A percentile compares a stretch with the other conserved stretches of the same genome.
Conservation (phyloP, 2,329 filamentous ascomycete genomes). For the Verticillium tricorpus region DNA sequence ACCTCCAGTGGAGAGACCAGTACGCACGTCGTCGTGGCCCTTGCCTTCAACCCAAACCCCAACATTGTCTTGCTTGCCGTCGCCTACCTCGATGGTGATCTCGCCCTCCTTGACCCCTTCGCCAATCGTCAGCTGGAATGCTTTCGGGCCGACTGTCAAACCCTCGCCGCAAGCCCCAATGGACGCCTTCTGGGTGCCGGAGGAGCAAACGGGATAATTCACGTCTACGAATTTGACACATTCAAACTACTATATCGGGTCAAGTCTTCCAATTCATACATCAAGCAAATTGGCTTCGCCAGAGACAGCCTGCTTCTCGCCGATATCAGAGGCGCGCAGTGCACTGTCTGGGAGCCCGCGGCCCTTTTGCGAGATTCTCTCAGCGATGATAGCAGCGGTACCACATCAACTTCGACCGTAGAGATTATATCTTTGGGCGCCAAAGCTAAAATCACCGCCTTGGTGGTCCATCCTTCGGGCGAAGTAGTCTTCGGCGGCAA, state of each 20-base stretch:
- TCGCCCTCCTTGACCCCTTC: conserved; percentile 25
- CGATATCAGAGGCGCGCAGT: conserved; percentile 28
- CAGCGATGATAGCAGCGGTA: conserved; percentile 20
- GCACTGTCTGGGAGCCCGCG: conserved; percentile 31
- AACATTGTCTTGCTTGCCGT: conserved; percentile 22
- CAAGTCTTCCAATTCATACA: conserved; percentile 17
- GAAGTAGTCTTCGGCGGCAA: conserved; percentile 28
- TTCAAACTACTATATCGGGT: conserved; percentile 22
- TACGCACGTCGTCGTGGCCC: conserved; percentile 20
- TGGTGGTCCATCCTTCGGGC: conserved; percentile 17
- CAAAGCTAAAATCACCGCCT: conserved; percentile 23
- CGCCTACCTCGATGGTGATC: conserved; percentile 25
- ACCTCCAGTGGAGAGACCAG: conserved; percentile 22
- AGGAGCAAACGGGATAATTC: conserved; percentile 17
- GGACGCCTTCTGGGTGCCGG: conserved; percentile 23
- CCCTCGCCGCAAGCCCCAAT: conserved; percentile 23
- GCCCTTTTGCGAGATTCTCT: conserved; percentile 19
- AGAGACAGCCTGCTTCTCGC: conserved; percentile 25
- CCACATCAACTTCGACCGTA: conserved; percentile 14
- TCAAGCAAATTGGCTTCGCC: conserved; percentile 26
- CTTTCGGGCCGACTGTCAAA: conserved; percentile 21
- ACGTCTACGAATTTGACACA: conserved; percentile 23
- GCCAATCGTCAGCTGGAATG: conserved; percentile 15
- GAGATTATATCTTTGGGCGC: conserved; percentile 18
- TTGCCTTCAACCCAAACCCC: conserved; percentile 30